Evolutionary conservation across 352 stramenopile species (phyloP).

Genomic region (Phytopythium mirpurense): DNA sequence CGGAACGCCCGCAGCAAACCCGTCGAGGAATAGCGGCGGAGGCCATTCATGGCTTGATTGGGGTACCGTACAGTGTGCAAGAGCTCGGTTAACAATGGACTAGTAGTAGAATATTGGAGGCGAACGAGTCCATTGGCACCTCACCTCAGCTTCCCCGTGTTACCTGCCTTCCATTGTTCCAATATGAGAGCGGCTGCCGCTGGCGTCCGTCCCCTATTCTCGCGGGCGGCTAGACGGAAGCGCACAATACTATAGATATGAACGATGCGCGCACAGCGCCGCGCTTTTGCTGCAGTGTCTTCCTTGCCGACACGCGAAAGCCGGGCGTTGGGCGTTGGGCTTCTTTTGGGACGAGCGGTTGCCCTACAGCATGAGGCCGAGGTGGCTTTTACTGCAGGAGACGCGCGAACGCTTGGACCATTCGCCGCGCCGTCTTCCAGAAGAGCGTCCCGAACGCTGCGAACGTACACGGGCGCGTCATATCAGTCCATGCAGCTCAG

Average conservation of each 20-base stretch:
- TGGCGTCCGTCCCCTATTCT: not conserved
- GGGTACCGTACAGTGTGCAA: too few species aligned
- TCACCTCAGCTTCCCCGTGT: too few species aligned
- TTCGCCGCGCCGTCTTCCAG: constrained; percentile 53
- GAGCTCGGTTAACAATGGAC: too few species aligned
- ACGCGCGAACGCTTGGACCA: constrained; percentile 53
- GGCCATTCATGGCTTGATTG: too few species aligned
- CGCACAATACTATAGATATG: not conserved
- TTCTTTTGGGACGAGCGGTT: not conserved
- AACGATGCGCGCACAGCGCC: not conserved
- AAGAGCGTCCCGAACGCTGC: constrained; percentile 59
- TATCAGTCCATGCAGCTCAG: not conserved
- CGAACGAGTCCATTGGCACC: too few species aligned
- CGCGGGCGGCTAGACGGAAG: not conserved
- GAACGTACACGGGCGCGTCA: constrained; percentile 6
- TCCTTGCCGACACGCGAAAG: constrained; percentile 1
- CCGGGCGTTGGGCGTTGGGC: not conserved
- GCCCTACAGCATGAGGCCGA: not conserved
- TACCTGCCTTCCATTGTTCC: not conserved
- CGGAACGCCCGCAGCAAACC: constrained; percentile 4
- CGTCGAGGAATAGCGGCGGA: not conserved
- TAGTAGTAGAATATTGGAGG: too few species aligned
- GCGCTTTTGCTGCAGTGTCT: not conserved
- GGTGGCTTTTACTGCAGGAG: constrained; percentile 51
- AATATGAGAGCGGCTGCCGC: not conserved